Conservation (phyloP, 441 rosid genomes). For the Geranium incanum region DNA sequence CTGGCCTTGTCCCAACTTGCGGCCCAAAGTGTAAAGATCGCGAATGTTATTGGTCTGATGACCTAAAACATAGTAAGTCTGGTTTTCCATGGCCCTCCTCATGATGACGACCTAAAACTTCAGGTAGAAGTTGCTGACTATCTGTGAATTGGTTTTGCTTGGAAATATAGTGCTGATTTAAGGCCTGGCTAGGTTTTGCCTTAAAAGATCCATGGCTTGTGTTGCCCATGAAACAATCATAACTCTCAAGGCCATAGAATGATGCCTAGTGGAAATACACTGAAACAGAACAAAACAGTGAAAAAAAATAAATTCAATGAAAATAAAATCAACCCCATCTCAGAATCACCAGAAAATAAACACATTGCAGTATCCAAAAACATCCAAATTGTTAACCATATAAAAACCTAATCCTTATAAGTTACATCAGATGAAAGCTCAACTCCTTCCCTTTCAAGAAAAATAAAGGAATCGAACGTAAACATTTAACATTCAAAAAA, state of each 20-base stretch:
- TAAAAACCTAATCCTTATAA: conserved; percentile 19
- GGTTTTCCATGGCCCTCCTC: conserved; percentile 65
- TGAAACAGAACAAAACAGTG: conserved; percentile 19
- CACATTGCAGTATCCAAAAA: conserved; percentile 13
- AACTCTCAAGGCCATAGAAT: conserved; percentile 36
- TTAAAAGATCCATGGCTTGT: conserved; percentile 68
- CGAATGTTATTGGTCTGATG: conserved; percentile 71
- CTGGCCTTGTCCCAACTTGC: conserved; percentile 97
- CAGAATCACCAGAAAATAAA: conserved; percentile 19
- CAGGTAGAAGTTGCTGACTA: conserved; percentile 27
- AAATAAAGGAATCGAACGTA: conserved; percentile 11
- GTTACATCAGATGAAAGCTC: conserved; percentile 14
- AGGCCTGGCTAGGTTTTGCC: conserved; percentile 61
- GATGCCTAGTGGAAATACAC: conserved; percentile 33
- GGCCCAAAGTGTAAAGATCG: conserved; percentile 71
- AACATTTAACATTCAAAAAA: conserved; percentile 6
- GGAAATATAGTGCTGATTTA: conserved; percentile 46
- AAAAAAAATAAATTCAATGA: conserved; percentile 5
- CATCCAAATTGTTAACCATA: conserved; percentile 16
- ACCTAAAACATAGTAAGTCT: conserved; percentile 63
- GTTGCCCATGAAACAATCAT: conserved; percentile 71
- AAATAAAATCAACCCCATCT: not conserved
- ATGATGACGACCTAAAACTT: conserved; percentile 46
- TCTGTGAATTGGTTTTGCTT: conserved; percentile 38
- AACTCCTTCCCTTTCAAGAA: not conserved